Evolutionary conservation across 2,329 filamentous ascomycete species (phyloP).

Genomic region (Plectosphaerella plurivora): DNA sequence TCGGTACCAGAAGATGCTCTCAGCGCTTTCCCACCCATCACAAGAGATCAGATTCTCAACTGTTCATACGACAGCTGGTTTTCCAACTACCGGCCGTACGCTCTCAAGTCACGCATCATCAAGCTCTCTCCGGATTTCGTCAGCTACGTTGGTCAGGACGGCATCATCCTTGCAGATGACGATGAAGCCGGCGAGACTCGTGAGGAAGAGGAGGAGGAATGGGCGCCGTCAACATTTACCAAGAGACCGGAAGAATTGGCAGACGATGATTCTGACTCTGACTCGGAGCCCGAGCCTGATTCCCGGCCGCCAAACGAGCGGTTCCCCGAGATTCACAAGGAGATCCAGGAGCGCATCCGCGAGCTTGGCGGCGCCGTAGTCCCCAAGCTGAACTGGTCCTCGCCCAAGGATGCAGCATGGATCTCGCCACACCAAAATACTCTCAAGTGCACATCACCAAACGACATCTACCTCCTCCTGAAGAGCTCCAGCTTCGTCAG

Average conservation of each 20-base stretch:
- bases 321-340: conserved; percentile 69
- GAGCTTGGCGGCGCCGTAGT: conserved; percentile 82
- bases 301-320: conserved; percentile 46
- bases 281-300: conserved; percentile 42
- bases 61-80: conserved; percentile 96
- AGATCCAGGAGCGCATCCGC: conserved; percentile 71
- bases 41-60: conserved; percentile 81
- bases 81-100: conserved; percentile 67
- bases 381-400: conserved; percentile 96
- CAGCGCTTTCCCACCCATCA: conserved; percentile 77
- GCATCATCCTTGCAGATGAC: conserved; percentile 80
- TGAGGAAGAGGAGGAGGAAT: conserved; percentile 52
- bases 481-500: conserved; percentile 95
- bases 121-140: conserved; percentile 72
- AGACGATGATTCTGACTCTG: conserved; percentile 41
- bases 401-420: conserved; percentile 93
- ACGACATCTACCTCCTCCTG: conserved; percentile 88
- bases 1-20: conserved; percentile 10
- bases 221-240: conserved; percentile 28
- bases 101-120: conserved; percentile 82
- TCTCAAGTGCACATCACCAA: conserved; percentile 81
- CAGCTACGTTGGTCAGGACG: conserved; percentile 84
- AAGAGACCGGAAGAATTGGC: conserved; percentile 20
- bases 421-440: conserved; percentile 82
- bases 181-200: conserved; percentile 32